A percentile compares a stretch with the other conserved stretches of the same genome.
phyloP scores from a whole-genome alignment of 768 basidiomycete species.

The Psilocybe azurescens region DNA sequence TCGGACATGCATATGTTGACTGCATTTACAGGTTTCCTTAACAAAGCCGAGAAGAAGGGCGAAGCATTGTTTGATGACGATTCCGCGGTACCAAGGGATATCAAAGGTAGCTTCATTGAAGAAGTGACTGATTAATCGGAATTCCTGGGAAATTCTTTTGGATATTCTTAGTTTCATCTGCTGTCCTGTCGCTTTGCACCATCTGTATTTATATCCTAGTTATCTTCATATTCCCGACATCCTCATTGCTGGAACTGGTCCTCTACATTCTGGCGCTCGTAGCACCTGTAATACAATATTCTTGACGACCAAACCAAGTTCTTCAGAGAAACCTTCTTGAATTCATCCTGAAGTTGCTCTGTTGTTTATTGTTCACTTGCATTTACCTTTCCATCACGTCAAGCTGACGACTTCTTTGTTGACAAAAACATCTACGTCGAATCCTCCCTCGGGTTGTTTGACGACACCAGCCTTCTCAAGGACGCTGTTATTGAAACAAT shows the following conservation, averaged over 20 bases:
- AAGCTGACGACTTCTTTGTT: constrained; percentile 57
- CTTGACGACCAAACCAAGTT: too few relatives aligned
- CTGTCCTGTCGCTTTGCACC: constrained; percentile 16
- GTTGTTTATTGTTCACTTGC: too few relatives aligned
- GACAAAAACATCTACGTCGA: constrained; percentile 62
- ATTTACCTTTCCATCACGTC: constrained; percentile 29
- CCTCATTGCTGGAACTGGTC: not conserved
- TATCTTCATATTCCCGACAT: not conserved
- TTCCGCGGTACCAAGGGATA: constrained; percentile 12
- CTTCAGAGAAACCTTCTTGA: too few relatives aligned
- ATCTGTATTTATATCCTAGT: constrained; percentile 9
- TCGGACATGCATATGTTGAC: not conserved
- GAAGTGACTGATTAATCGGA: constrained; percentile 24
- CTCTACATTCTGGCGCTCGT: not conserved
- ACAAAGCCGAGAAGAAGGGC: constrained; percentile 42
- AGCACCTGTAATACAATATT: not conserved
- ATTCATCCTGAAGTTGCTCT: too few relatives aligned
- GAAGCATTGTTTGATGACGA: constrained; percentile 24
- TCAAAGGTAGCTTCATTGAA: constrained; percentile 28
- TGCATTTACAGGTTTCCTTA: constrained; percentile 52
- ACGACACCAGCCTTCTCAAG: constrained; percentile 82
- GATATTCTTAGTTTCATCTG: not conserved
- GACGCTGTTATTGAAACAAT: constrained; percentile 45
- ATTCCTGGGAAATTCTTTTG: not conserved
- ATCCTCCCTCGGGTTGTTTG: constrained; percentile 56